Percentiles rank a stretch among this genome's conserved stretches.
Evolutionary conservation across 768 basidiomycete species (phyloP).

Genomic region (Suillus tomentosus): DNA sequence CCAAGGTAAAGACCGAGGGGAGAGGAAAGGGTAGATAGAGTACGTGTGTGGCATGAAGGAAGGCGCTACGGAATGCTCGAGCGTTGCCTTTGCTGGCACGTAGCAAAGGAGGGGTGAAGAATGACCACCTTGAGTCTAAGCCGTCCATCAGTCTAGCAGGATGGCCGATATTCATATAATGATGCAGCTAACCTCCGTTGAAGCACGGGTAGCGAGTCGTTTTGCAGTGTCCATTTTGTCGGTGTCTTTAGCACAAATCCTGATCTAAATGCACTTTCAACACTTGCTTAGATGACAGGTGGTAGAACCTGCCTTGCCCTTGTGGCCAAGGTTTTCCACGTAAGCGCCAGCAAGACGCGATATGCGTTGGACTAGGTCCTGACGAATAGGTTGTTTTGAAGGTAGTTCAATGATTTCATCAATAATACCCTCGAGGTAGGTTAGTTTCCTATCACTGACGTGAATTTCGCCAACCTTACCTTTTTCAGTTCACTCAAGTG

Average conservation of each 20-base stretch:
- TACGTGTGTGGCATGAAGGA: constrained; percentile 44
- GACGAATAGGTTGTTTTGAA: constrained; percentile 40
- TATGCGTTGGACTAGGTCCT: constrained; percentile 57
- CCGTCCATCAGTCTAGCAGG: background rate
- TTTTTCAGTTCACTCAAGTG: constrained; percentile 50
- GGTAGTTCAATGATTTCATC: constrained; percentile 47
- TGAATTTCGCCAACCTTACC: constrained; percentile 36
- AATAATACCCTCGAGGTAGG: constrained; percentile 23
- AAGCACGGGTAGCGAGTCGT: constrained; percentile 53
- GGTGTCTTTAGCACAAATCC: constrained; percentile 51
- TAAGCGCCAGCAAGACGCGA: constrained; percentile 72
- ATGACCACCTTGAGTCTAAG: background rate
- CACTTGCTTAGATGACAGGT: background rate
- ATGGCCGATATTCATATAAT: background rate
- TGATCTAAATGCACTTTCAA: constrained; percentile 43
- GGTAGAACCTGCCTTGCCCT: constrained; percentile 44
- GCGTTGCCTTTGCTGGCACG: constrained; percentile 32
- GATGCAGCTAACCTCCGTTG: constrained; percentile 47
- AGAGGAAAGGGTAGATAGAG: constrained; percentile 68
- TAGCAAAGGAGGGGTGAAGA: constrained; percentile 29
- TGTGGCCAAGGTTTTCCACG: constrained; percentile 49
- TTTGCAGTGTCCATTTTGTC: constrained; percentile 46
- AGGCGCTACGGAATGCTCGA: constrained; percentile 25
- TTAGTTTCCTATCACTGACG: constrained; percentile 2
- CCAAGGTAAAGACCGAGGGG: constrained; percentile 52